These are phyloP conservation scores for Curvularia spicifera DNA, from an alignment of 2,329 filamentous ascomycete species.

Conservation along the genomic window DNA sequence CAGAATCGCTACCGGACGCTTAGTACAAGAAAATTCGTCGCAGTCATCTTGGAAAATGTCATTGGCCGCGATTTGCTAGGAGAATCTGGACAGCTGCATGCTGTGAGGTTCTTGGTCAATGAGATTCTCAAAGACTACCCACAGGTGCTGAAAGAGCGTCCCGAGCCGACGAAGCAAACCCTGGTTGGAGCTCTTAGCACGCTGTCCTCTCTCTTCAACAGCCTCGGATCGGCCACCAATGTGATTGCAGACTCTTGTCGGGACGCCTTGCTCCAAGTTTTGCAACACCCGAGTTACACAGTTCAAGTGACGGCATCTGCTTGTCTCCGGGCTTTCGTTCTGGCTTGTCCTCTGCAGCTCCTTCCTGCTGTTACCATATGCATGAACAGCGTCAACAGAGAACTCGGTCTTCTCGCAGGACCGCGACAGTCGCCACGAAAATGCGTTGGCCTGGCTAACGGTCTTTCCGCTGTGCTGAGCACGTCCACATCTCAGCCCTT, in stretches of 20 bases:
- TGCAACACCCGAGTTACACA: constrained; percentile 94
- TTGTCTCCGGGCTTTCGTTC: constrained; percentile 83
- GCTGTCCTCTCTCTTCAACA: constrained; percentile 76
- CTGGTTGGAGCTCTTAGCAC: constrained; percentile 80
- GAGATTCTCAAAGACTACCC: constrained; percentile 93
- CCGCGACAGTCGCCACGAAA: constrained; percentile 79
- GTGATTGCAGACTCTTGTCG: constrained; percentile 81
- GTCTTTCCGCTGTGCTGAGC: constrained; percentile 86
- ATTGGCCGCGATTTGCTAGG: constrained; percentile 82
- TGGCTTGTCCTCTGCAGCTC: constrained; percentile 91
- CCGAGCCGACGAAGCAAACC: constrained; percentile 87
- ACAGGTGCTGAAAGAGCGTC: constrained; percentile 82
- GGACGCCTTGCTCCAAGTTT: constrained; percentile 84
- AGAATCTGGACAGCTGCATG: constrained; percentile 85
- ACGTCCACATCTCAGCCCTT: constrained; percentile 86
- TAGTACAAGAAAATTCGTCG: constrained; percentile 82
- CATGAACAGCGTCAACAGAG: constrained; percentile 91
- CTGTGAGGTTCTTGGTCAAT: constrained; percentile 82
- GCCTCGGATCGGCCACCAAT: constrained; percentile 81
- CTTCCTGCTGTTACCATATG: constrained; percentile 91
- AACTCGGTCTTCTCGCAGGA: constrained; percentile 77
- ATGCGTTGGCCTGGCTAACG: constrained; percentile 91
- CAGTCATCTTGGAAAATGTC: constrained; percentile 82
- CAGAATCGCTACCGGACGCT: constrained; percentile 89
- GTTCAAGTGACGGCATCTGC: constrained; percentile 90